These are phyloP conservation scores for Plectosphaerella sp. DNA, from an alignment of 2,329 filamentous ascomycete species.

Conservation along the genomic window DNA sequence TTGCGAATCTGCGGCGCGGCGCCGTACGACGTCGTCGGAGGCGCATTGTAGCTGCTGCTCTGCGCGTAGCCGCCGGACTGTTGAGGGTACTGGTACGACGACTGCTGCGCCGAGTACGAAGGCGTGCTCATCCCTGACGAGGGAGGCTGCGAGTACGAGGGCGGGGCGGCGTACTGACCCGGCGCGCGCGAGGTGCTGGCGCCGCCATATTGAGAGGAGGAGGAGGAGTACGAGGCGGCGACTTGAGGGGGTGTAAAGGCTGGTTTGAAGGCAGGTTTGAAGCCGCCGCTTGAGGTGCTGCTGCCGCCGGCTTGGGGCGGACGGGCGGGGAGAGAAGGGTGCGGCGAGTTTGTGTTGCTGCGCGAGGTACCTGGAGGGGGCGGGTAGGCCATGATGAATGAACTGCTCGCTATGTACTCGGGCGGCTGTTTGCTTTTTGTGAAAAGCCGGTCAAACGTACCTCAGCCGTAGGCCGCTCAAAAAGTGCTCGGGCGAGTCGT, in stretches of 20 bases:
- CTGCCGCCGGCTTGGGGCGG: conserved; percentile 54
- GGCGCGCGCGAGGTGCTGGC: conserved; percentile 28
- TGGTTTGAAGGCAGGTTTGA: conserved; percentile 47
- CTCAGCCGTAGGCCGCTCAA: conserved; percentile 39
- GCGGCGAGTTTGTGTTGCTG: conserved; percentile 23
- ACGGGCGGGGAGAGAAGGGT: conserved; percentile 71
- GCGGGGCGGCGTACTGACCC: conserved; percentile 37
- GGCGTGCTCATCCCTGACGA: conserved; percentile 12
- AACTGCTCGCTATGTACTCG: conserved; percentile 14
- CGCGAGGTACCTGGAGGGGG: conserved; percentile 71
- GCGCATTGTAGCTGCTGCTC: conserved; percentile 24
- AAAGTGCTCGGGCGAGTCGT: conserved; percentile 8
- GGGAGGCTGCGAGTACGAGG: conserved; percentile 30
- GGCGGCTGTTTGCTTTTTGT: conserved; percentile 13
- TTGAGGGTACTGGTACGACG: conserved; percentile 21
- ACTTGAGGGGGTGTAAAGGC: conserved; percentile 21
- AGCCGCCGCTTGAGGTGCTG: conserved; percentile 18
- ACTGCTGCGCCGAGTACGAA: conserved; percentile 11
- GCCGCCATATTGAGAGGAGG: conserved; percentile 27
- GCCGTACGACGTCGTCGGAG: conserved; percentile 32
- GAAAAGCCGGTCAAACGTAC: conserved; percentile 37
- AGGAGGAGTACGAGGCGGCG: conserved; percentile 23
- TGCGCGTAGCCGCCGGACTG: conserved; percentile 21
- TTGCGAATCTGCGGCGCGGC: conserved; percentile 70
- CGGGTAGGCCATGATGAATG: conserved; percentile 81